Evolutionary conservation across 2,329 filamentous ascomycete species (phyloP), one percentile per base, ranked within the genome.

Genomic region (Claviceps paspali): DNA sequence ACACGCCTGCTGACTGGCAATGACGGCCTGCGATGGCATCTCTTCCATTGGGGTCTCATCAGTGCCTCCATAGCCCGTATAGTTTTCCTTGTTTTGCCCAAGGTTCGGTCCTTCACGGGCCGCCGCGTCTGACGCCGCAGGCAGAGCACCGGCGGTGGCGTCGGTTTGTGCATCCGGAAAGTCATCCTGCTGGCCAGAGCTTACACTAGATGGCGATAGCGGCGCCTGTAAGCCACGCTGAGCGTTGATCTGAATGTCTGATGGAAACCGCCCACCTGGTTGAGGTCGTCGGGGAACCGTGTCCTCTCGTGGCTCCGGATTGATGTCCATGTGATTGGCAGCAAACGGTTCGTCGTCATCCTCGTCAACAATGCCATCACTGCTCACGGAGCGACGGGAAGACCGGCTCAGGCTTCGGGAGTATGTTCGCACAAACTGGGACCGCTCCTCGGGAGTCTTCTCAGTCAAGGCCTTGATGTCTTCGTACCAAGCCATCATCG

Each of bases 221-320:
- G 81, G 75, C 54, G 74, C 77, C 62, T 86, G 79, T 76, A 85
- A 77, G 68, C 82, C 79, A 65, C 83, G 78, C 55, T 75, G 63
- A 44, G 70, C 65, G 59, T 86, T 82, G 57, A 93, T 73, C 65
- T 86, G 77, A 51, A 96, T 67, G 67, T 95, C 87, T 63, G 83
- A 92, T 63, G 88, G 88, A 66, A 98, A 98, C 60, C 87, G 78
- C 68, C 88, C 88, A 78, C 87, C 88, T 77, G 85, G 79, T 71
- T 83, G 76, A 55, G 84, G 82, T 59, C 86, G 78, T 59, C 72
- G 71, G 50, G 72, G 65, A 48, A 61, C 56, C 38, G 57, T 55
- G 41, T 72, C 68, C 50, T 68, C 62, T 45, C 61, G 67, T 43
- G 63, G 62, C 48, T 59, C 63, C 42, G 62, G 63, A 45, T 56